A percentile compares a stretch with the other conserved stretches of the same genome.
Evolutionary conservation across 2,329 filamentous ascomycete species (phyloP).

Genomic region (Fusarium dlaminii): DNA sequence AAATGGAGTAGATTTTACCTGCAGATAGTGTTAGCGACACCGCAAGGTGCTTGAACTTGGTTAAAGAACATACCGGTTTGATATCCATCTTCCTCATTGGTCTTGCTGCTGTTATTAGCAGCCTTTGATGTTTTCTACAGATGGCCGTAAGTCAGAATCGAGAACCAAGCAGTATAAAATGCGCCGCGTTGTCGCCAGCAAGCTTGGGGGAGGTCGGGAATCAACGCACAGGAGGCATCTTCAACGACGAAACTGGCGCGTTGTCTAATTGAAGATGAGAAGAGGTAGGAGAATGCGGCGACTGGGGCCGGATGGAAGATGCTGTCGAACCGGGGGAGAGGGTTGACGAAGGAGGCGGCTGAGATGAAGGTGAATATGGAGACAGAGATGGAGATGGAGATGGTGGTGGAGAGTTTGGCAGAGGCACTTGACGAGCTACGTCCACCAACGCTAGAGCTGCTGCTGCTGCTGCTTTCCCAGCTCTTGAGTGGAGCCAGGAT

Average conservation of each 20-base stretch:
- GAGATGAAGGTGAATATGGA: slow-evolving; percentile 45
- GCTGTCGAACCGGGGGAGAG: slow-evolving; percentile 47
- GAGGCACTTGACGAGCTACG: slow-evolving; percentile 52
- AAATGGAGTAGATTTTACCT: slow-evolving; percentile 72
- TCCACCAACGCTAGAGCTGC: slow-evolving; percentile 41
- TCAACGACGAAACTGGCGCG: slow-evolving; percentile 49
- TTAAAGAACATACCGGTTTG: slow-evolving; percentile 51
- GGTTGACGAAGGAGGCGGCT: slow-evolving; percentile 45
- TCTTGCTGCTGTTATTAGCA: slow-evolving; percentile 44
- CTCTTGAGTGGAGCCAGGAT: slow-evolving; percentile 44
- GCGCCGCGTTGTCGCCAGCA: slow-evolving; percentile 25
- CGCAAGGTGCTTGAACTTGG: slow-evolving; percentile 19
- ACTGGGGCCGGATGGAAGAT: slow-evolving; percentile 44
- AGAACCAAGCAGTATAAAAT: slow-evolving; percentile 15
- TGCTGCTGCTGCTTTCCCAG: slow-evolving; percentile 24
- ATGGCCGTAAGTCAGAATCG: slow-evolving; percentile 28
- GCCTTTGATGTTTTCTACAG: slow-evolving; percentile 38
- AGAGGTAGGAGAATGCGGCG: slow-evolving; percentile 42
- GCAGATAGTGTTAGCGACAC: slow-evolving; percentile 40
- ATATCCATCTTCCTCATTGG: slow-evolving; percentile 49
- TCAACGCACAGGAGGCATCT: slow-evolving; percentile 66
- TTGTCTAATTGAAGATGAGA: slow-evolving; percentile 39
- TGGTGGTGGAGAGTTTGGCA: slow-evolving; percentile 55
- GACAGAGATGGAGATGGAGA: slow-evolving; percentile 48
- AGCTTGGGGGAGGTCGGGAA: slow-evolving; percentile 33